These are phyloP conservation scores for Artemisia tridentata DNA, from an alignment of 129 eudicot genomes.

Conservation along the genomic window DNA sequence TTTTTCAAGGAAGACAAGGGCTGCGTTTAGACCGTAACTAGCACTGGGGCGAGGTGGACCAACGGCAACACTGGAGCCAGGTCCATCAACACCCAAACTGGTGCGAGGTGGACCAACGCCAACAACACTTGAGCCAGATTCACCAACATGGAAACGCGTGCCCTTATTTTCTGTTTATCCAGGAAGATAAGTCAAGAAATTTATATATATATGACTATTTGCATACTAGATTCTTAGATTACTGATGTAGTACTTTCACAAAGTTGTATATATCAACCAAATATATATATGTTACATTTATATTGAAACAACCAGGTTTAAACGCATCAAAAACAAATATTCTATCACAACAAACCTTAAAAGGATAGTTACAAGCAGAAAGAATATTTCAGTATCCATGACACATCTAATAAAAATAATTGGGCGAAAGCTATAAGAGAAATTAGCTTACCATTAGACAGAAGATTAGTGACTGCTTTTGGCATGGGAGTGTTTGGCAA, in stretches of 20 bases:
- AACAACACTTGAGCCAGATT: slow-evolving; percentile 25
- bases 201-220: background rate
- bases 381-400: too few species aligned
- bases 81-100: slow-evolving; percentile 29
- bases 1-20: slow-evolving; percentile 46
- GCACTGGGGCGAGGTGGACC: slow-evolving; percentile 30
- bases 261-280: background rate
- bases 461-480: slow-evolving; percentile 43
- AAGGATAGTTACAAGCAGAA: too few species aligned
- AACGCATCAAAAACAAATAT: too few species aligned
- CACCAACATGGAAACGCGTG: slow-evolving; percentile 30
- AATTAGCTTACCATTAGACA: slow-evolving; percentile 13
- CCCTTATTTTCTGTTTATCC: slow-evolving; percentile 36
- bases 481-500: slow-evolving; percentile 63
- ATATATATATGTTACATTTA: too few species aligned
- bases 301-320: too few species aligned
- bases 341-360: too few species aligned
- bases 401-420: too few species aligned
- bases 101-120: slow-evolving; percentile 24
- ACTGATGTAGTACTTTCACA: background rate
- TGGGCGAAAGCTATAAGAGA: too few species aligned
- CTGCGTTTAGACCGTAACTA: slow-evolving; percentile 50
- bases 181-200: slow-evolving; percentile 10
- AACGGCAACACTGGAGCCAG: too few species aligned
- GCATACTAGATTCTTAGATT: background rate